Evolutionary conservation across 768 basidiomycete species (phyloP).

Genomic region (Paxillus involutus): DNA sequence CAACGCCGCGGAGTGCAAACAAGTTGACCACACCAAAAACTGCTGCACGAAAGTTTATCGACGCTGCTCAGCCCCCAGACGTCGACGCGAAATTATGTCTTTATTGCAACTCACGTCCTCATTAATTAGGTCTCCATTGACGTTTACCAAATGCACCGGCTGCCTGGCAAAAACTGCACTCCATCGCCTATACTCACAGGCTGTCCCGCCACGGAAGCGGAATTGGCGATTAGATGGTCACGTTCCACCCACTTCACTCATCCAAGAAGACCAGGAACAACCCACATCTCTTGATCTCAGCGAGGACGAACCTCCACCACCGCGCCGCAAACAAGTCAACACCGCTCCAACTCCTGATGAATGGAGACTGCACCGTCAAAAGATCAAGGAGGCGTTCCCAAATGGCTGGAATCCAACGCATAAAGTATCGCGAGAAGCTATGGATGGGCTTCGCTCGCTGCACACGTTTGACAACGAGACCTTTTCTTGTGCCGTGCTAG

Average conservation of each 20-base stretch:
- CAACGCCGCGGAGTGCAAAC: slow-evolving; percentile 18
- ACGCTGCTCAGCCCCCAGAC: neutral
- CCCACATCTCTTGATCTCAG: slow-evolving; percentile 23
- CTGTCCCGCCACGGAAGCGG: slow-evolving; percentile 19
- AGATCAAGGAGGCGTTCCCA: slow-evolving; percentile 56
- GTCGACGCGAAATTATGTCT: neutral
- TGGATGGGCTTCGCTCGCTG: slow-evolving; percentile 74
- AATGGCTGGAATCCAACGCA: slow-evolving; percentile 76
- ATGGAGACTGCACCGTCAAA: slow-evolving; percentile 49
- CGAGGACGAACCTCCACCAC: slow-evolving; percentile 31
- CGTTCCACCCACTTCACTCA: slow-evolving; percentile 30
- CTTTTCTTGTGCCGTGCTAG: slow-evolving; percentile 68
- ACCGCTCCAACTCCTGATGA: slow-evolving; percentile 40
- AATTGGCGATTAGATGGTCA: slow-evolving; percentile 33
- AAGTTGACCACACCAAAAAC: neutral
- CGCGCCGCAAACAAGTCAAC: slow-evolving; percentile 15
- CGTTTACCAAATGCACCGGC: neutral
- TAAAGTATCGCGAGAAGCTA: slow-evolving; percentile 79
- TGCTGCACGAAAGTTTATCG: no score
- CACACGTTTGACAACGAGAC: slow-evolving; percentile 60
- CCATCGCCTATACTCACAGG: slow-evolving; percentile 27
- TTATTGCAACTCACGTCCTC: neutral
- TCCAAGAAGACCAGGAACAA: slow-evolving; percentile 13
- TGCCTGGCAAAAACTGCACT: slow-evolving; percentile 4
- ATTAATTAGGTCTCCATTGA: neutral